phyloP scores from a whole-genome alignment of 257 asterid species.

The Scutellaria minor region DNA sequence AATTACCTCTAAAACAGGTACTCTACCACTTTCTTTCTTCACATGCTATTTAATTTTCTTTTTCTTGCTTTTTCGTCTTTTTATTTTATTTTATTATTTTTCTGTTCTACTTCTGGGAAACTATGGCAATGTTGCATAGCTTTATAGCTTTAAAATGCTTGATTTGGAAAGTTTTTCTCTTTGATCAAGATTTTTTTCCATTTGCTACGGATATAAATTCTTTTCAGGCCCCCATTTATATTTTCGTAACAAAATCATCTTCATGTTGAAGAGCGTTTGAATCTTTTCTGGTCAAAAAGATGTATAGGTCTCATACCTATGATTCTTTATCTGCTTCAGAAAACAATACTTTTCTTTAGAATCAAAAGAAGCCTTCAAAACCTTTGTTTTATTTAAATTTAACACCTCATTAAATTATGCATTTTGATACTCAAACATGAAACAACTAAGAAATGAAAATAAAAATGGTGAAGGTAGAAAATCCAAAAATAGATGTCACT shows the following conservation, averaged over 20 bases:
- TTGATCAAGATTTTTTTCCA: neutral
- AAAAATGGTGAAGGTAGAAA: neutral
- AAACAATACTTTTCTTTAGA: neutral
- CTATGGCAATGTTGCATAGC: neutral
- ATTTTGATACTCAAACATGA: too few species aligned
- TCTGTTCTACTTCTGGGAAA: neutral
- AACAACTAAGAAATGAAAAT: too few species aligned
- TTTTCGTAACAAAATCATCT: neutral
- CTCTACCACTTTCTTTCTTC: neutral
- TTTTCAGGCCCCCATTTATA: neutral
- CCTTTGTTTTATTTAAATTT: too few species aligned
- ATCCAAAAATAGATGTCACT: constrained; percentile 28
- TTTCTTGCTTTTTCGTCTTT: neutral
- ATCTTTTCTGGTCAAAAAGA: constrained; percentile 36
- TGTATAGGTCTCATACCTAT: neutral
- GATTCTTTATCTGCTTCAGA: constrained; percentile 13
- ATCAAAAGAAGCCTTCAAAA: neutral
- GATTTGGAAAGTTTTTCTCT: constrained; percentile 6
- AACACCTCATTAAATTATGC: too few species aligned
- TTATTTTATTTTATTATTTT: neutral
- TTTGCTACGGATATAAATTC: neutral
- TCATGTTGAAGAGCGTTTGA: neutral
- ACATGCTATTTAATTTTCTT: neutral
- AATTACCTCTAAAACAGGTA: constrained; percentile 75
- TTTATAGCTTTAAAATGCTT: neutral